Conservation (phyloP, 2,329 filamentous ascomycete species). For the Diaporthe citrichinensis region DNA sequence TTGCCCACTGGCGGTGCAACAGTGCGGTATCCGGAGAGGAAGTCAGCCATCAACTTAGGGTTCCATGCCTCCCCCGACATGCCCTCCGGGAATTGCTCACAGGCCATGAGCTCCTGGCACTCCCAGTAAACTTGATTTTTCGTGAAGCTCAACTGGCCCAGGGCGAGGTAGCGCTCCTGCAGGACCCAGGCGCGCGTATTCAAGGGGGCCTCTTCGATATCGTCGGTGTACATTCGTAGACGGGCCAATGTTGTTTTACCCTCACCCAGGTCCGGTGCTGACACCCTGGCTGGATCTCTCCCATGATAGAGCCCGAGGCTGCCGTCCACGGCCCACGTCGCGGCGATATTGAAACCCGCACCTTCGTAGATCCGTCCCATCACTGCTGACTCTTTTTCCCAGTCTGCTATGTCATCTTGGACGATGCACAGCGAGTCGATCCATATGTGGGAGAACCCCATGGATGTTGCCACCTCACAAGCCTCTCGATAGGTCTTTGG, state of each 20-base stretch:
- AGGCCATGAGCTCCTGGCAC: conserved; percentile 35
- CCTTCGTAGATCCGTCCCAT: conserved; percentile 22
- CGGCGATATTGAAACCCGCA: conserved; percentile 13
- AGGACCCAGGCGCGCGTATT: conserved; percentile 45
- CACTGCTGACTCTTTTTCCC: neutral
- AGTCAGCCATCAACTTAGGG: neutral
- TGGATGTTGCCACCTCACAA: neutral
- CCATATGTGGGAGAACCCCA: conserved; percentile 2
- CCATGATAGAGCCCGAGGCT: neutral
- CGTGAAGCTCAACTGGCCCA: conserved; percentile 43
- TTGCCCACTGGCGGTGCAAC: neutral
- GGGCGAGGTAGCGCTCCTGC: conserved; percentile 45
- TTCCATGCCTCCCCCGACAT: neutral
- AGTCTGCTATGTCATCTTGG: neutral
- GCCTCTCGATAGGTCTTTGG: neutral
- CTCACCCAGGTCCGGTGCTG: neutral
- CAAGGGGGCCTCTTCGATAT: neutral
- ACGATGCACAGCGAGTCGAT: conserved; percentile 9
- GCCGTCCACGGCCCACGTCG: neutral
- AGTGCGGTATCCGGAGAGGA: neutral
- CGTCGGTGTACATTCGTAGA: neutral
- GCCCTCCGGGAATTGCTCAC: neutral
- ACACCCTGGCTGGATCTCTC: neutral
- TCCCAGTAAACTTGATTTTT: conserved; percentile 43
- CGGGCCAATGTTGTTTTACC: neutral